A percentile compares a stretch with the other conserved stretches of the same genome.
phyloP scores from a whole-genome alignment of 2,329 filamentous ascomycete genomes.

The Botrytis medusae region DNA sequence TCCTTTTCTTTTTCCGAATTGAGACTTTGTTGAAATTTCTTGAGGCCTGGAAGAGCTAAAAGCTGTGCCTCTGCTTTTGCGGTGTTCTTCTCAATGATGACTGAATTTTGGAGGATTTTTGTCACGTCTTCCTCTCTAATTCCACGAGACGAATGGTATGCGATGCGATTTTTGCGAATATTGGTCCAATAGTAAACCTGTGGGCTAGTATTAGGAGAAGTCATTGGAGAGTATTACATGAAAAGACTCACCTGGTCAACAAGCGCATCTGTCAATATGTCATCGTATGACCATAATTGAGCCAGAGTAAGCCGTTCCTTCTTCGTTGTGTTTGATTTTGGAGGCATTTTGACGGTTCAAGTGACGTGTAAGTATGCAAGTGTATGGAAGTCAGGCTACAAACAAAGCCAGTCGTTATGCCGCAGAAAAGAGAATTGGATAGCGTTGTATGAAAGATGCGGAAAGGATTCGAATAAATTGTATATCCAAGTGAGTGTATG shows the following conservation, averaged over 20 bases:
- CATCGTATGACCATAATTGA: slow-evolving; percentile 90
- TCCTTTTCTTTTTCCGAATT: slow-evolving; percentile 77
- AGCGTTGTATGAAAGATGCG: slow-evolving; percentile 2
- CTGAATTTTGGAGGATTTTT: slow-evolving; percentile 60
- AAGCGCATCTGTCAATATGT: slow-evolving; percentile 90
- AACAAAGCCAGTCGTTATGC: slow-evolving; percentile 3
- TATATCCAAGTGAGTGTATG: slow-evolving; percentile 15
- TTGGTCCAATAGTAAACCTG: slow-evolving; percentile 96
- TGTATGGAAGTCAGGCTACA: slow-evolving; percentile 5
- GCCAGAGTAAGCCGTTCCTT: slow-evolving; percentile 78
- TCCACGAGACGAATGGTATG: slow-evolving; percentile 81
- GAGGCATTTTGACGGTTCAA: slow-evolving; percentile 41
- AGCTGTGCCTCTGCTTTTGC: slow-evolving; percentile 69
- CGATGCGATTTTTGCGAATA: slow-evolving; percentile 89
- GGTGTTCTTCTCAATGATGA: slow-evolving; percentile 73
- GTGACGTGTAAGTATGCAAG: neutral
- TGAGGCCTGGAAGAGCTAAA: slow-evolving; percentile 69
- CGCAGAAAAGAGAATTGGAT: neutral
- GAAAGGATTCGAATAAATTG: neutral
- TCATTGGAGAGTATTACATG: neutral
- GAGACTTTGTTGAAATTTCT: slow-evolving; percentile 67
- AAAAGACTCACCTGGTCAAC: slow-evolving; percentile 79
- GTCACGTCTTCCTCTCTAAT: slow-evolving; percentile 65
- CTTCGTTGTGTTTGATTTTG: slow-evolving; percentile 50
- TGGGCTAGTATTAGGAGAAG: slow-evolving; percentile 18